Evolutionary conservation across 176 grass and related monocot species (phyloP).

Genomic region (sorghum (Sorghum bicolor)): DNA sequence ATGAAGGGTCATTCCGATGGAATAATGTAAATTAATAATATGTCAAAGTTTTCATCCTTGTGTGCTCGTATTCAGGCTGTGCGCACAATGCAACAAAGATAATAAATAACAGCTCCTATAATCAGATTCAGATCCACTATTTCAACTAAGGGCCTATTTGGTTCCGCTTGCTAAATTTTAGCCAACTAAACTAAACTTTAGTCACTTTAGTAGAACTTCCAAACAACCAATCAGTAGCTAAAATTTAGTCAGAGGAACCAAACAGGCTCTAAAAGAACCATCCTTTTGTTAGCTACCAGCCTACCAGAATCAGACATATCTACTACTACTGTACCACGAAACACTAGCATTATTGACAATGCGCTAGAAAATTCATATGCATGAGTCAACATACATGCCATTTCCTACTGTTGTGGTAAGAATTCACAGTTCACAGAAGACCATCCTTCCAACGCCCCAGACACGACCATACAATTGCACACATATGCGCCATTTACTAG

Average conservation of each 20-base stretch:
- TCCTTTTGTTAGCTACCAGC: not conserved
- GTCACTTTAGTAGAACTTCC: too few species aligned
- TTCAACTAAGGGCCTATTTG: too few species aligned
- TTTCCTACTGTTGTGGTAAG: not conserved
- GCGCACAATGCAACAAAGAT: not conserved
- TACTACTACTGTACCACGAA: not conserved
- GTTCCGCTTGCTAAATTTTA: too few species aligned
- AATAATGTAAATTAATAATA: not conserved
- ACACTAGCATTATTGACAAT: not conserved
- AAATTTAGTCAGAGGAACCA: too few species aligned
- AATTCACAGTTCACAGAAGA: not conserved
- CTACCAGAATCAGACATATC: not conserved
- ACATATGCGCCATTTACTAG: not conserved
- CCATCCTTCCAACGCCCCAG: not conserved
- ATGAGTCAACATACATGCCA: not conserved
- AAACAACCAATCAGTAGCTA: too few species aligned
- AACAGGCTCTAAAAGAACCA: not conserved
- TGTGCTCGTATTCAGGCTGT: not conserved
- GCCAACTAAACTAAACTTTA: too few species aligned
- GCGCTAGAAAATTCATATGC: not conserved
- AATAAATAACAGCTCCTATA: not conserved
- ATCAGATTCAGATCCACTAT: not conserved
- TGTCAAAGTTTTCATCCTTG: not conserved
- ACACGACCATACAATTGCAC: not conserved
- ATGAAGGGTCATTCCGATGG: not conserved